Evolutionary conservation across 1,139 yeast species (phyloP), one percentile per base, ranked within the genome.

Genomic region (Geotrichum bryndzae): DNA sequence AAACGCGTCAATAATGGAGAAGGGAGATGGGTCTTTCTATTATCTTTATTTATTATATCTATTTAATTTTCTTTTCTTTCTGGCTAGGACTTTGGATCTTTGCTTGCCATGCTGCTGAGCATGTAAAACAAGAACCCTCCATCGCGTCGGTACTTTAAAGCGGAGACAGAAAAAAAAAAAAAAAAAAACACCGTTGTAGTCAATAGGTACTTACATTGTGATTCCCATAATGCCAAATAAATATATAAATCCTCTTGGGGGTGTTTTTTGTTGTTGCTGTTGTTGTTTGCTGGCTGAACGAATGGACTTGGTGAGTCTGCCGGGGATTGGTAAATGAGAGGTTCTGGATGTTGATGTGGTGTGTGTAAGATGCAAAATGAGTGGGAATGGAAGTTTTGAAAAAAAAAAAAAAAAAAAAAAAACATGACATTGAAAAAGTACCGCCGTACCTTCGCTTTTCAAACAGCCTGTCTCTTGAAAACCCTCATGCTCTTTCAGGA

Each of bases 181-280:
- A 7, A 52, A 35, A 33, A 7, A 48, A 13, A 23, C 18, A 35
- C 27, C 27, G 31, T 33, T 53, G 54, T 22, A 15, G 11, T 33
- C 18, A 41, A 41, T 41, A 41, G 41, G 31, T 29, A 61, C 68
- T 58, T 64, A 66, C 68, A 63, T 61, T 15, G 67, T 63, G 50
- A 52, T 61, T 8, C 62, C 66, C 63, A 56, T 29, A 29, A 8
- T 29, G 33, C 7, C 33, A 1, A 29, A 29, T 29, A 8, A 8
- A 29, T 29, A 29, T 29, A 29, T 29, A 29, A 29, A 29, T 1
- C 27, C 27, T 25, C 27, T 25, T 18, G 18, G 18, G 18, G 18
- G 18, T 18, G 1, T 25, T 25, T 4, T 25, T 25, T n/a, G 6
- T 3, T 3, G 6, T 29, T 29, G 4, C 7, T 29, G 4, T 29